Percentiles rank a stretch among this genome's conserved stretches.
Evolutionary conservation across 345 rosid genomes (phyloP).

Genomic region (Turritis glabra): DNA sequence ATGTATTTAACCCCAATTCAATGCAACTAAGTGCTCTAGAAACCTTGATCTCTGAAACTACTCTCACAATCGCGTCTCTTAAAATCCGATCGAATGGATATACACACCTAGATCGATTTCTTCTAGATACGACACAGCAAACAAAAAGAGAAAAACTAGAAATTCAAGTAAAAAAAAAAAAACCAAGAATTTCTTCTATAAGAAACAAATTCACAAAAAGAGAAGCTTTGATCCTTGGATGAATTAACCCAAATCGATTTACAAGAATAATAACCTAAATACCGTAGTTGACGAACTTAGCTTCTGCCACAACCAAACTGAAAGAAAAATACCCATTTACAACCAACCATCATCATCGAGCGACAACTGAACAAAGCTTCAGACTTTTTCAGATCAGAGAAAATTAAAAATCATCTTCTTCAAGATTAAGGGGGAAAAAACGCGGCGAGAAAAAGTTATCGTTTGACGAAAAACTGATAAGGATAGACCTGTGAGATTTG

Average conservation of each 20-base stretch:
- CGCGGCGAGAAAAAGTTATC: not conserved
- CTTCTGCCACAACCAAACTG: conserved; percentile 29
- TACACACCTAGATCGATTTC: no score
- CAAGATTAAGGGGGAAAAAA: not conserved
- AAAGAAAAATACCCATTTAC: not conserved
- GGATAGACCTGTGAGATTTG: not conserved
- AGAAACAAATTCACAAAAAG: not conserved
- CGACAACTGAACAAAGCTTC: conserved; percentile 9
- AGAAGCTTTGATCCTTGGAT: conserved; percentile 13
- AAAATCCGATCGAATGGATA: conserved; percentile 13
- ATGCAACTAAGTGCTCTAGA: not conserved
- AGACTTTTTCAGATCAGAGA: conserved; percentile 27
- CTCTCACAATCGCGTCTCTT: not conserved
- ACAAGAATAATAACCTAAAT: not conserved
- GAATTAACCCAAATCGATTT: conserved; percentile 21
- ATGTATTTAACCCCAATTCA: not conserved
- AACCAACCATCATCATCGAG: not conserved
- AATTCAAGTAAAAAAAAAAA: not conserved
- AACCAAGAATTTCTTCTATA: not conserved
- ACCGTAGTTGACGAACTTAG: not conserved
- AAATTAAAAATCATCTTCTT: not conserved
- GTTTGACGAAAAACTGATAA: conserved; percentile 23
- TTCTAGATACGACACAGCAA: no score
- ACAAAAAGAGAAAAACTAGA: no score
- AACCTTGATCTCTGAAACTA: conserved; percentile 8